Base-by-base conservation (phyloP, 352 stramenopile genomes). In the Thalassiosira exigua region DNA sequence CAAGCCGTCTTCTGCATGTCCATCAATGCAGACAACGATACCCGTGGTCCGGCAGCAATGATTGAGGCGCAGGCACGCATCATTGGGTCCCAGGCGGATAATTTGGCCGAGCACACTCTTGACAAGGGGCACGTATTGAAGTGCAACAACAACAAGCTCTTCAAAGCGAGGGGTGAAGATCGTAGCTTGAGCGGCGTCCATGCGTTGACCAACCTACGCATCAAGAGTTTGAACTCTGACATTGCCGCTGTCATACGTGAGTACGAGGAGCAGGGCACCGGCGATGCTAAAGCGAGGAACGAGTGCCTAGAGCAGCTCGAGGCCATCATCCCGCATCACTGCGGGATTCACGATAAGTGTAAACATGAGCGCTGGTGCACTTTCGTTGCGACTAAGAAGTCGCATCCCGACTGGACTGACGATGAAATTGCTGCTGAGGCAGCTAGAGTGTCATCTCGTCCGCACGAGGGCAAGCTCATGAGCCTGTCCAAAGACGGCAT, bases 141-240 rank as follows among this genome's bases (percentile, higher is more conserved):
- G n/a, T n/a, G n/a, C n/a, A 42, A 22, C 33, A 74, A 65, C 27
- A 65, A 65, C 50, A 19, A 22, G 29, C 30, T 74, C 0, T 65
- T 56, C 24, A 44, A 74, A 3, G 7, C 32, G 14, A 29, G 51
- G n/a, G 24, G 66, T 21, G 36, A 57, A n/a, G 26, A 66, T 21
- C 14, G 17, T 44, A 39, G 36, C 32, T 56, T 44, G 5, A 74
- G 42, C 21, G 33, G 64, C 2, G 24, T 56, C 17, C 3, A 65
- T 14, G 1, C 3, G 2, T 41, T 73, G 17, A 59, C 14, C 42
- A 69, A 73, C 24, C 36, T 30, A 2, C 27, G 27, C 4, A 64
- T 74, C 5, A 65, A 58, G 24, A 22, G 30, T 30, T 50, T 74
- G 3, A 41, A 56, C 17, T 27, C n/a, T 21, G 54, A 74, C 30